phyloP scores from a whole-genome alignment of 2,329 filamentous ascomycete genomes.

The Trichophyton verrucosum region DNA sequence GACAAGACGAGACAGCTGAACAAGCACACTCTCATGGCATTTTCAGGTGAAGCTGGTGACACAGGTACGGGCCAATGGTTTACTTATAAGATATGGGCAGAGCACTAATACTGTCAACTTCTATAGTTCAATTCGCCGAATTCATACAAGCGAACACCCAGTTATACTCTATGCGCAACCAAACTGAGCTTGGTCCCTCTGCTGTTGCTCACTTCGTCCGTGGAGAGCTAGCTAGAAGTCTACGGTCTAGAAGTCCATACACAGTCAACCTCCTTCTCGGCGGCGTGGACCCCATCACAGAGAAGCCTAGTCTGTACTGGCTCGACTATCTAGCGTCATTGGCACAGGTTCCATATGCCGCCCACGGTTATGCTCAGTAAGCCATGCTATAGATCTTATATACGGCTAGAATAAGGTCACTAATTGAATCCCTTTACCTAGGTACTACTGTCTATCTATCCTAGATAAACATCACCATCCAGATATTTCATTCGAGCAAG shows the following conservation, averaged over 20 bases:
- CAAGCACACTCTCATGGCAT: slow-evolving; percentile 89
- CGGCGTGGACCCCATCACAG: slow-evolving; percentile 81
- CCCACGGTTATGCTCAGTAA: slow-evolving; percentile 94
- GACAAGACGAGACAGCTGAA: slow-evolving; percentile 93
- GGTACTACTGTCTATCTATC: slow-evolving; percentile 95
- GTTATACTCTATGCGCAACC: slow-evolving; percentile 97
- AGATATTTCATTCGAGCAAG: slow-evolving; percentile 77
- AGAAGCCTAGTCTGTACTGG: slow-evolving; percentile 91
- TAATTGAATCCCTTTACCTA: slow-evolving; percentile 22
- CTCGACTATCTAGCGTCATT: slow-evolving; percentile 88
- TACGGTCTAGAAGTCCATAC: slow-evolving; percentile 88
- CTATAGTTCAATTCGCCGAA: slow-evolving; percentile 89
- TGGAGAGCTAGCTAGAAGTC: slow-evolving; percentile 76
- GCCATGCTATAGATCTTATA: slow-evolving; percentile 21
- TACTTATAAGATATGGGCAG: not conserved
- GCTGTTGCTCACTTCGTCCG: slow-evolving; percentile 89
- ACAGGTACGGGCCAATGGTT: slow-evolving; percentile 48
- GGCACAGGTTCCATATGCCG: slow-evolving; percentile 83
- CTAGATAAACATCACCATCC: slow-evolving; percentile 98
- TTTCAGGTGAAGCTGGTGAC: slow-evolving; percentile 90
- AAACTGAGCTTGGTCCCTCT: slow-evolving; percentile 76
- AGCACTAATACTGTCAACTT: not conserved
- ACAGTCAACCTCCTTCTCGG: slow-evolving; percentile 93
- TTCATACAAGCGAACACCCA: slow-evolving; percentile 98
- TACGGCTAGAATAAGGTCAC: not conserved